phyloP scores from a whole-genome alignment of 257 asterid genomes.

The Verbascum thapsus region DNA sequence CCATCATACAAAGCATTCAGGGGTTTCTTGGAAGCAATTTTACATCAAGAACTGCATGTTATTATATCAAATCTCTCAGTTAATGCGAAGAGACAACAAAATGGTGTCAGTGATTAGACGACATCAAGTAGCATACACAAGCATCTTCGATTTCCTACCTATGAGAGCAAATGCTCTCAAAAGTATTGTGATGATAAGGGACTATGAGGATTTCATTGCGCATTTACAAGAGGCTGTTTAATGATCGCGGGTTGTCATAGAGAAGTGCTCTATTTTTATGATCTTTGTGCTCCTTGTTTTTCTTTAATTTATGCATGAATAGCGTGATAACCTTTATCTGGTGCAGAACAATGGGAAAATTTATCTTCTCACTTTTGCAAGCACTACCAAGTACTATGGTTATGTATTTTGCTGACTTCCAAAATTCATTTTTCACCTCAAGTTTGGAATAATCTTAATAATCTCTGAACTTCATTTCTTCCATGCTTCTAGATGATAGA shows the following conservation, averaged over 20 bases:
- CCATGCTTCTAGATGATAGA: conserved; percentile 17
- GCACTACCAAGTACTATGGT: conserved; percentile 7
- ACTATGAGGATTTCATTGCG: conserved; percentile 12
- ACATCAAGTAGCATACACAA: background rate
- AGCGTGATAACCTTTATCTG: background rate
- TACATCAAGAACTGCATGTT: background rate
- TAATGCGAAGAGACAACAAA: background rate
- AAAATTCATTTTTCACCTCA: conserved; percentile 4
- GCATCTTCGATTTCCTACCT: background rate
- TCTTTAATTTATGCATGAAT: conserved; percentile 4
- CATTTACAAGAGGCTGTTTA: background rate
- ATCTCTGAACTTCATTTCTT: conserved; percentile 6
- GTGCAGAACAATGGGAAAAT: background rate
- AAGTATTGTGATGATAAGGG: background rate
- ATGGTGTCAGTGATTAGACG: conserved; percentile 14
- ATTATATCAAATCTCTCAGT: background rate
- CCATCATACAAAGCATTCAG: background rate
- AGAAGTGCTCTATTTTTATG: background rate
- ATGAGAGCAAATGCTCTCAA: background rate
- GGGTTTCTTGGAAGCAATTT: conserved; percentile 20
- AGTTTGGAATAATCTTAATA: conserved; percentile 3
- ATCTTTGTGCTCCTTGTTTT: no score
- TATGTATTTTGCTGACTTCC: background rate
- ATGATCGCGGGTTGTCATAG: conserved; percentile 14
- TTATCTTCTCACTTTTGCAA: background rate